Base-by-base conservation (phyloP, 2,329 filamentous ascomycete species). In the Arthrocladium fulminans region DNA sequence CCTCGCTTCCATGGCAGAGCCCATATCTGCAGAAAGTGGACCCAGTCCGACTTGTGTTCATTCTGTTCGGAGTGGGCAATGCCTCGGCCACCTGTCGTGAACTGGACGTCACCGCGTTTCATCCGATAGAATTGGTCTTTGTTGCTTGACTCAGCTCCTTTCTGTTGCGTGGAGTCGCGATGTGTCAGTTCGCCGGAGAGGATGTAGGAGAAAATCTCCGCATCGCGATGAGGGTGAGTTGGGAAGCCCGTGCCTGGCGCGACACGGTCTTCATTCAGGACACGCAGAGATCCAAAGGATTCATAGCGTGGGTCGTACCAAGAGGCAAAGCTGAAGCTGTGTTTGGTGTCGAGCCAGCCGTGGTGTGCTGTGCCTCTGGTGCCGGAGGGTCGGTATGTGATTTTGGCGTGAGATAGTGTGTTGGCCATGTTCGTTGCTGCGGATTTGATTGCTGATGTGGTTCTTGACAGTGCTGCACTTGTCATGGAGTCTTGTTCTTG, bases 1-100 rank as follows among this genome's bases (percentile, higher is more conserved):
- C 85, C 83, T 19, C 74, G 69, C 64, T 80, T 81, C 77, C 87
- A 89, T 0, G 87, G 87, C 43, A 86, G 71, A 1, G 83, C 86
- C 88, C 87, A 94, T 59, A 94, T 94, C 67, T 94, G 88, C 27
- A 94, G 69, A 62, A 94, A 94, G 63, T 94, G 87, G 10, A 87
- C 84, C 20, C 83, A 79, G 38, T 86, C 78, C 12, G 75, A 68
- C 46, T 70, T 64, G 63, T 87, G 81, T 67, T 92, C 81, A 66
- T 90, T 92, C 67, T 83, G 80, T 67, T 94, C 88, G 6, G 80
- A 85, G 65, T 94, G 87, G 1, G 86, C 79, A 59, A 94, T 82
- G 4, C 79, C 79, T 3, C 80, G 88, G 47, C 88, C 88, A n/a
- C 86, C 88, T 12, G 83, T 88, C 8, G 88, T 94, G 66, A 94